Evolutionary conservation across 805 yeast genomes (phyloP).

Genomic region (Torulaspora maleeae): DNA sequence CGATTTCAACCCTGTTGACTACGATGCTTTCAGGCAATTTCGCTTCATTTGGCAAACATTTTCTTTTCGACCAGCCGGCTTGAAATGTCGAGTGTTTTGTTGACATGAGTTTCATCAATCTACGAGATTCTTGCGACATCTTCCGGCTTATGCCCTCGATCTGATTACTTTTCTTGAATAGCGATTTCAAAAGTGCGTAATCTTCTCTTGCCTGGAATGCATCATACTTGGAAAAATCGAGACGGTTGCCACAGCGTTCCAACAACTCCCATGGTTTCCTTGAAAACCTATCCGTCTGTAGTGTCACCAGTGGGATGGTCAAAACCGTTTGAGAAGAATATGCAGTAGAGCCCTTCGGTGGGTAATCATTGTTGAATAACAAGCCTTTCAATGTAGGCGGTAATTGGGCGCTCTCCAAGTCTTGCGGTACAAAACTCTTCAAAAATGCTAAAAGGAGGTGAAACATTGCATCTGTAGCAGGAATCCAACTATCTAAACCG

Average conservation of each 20-base stretch:
- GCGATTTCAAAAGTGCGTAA: slow-evolving; percentile 64
- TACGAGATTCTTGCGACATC: slow-evolving; percentile 67
- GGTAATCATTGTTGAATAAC: slow-evolving; percentile 62
- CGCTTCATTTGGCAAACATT: slow-evolving; percentile 22
- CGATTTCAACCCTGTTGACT: slow-evolving; percentile 62
- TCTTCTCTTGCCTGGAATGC: slow-evolving; percentile 72
- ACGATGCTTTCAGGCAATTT: slow-evolving; percentile 31
- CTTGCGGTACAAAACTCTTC: slow-evolving; percentile 70
- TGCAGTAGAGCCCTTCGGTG: slow-evolving; percentile 52
- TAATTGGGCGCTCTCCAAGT: slow-evolving; percentile 45
- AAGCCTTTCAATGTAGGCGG: slow-evolving; percentile 66
- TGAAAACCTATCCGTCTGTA: slow-evolving; percentile 45
- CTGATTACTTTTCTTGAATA: slow-evolving; percentile 56
- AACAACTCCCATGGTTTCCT: slow-evolving; percentile 55
- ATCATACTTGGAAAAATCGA: slow-evolving; percentile 66
- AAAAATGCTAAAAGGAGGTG: slow-evolving; percentile 74
- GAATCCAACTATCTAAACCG: slow-evolving; percentile 72
- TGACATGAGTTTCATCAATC: slow-evolving; percentile 44
- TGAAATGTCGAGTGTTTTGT: slow-evolving; percentile 39
- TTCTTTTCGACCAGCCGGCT: slow-evolving; percentile 40
- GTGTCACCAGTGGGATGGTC: slow-evolving; percentile 58
- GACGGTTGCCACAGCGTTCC: slow-evolving; percentile 50
- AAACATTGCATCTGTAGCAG: slow-evolving; percentile 80
- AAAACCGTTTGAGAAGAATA: slow-evolving; percentile 42
- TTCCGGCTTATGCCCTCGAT: slow-evolving; percentile 52